Evolutionary conservation across 1,139 yeast genomes (phyloP).

Genomic region (Hemisphaericaspora xylofermentans): DNA sequence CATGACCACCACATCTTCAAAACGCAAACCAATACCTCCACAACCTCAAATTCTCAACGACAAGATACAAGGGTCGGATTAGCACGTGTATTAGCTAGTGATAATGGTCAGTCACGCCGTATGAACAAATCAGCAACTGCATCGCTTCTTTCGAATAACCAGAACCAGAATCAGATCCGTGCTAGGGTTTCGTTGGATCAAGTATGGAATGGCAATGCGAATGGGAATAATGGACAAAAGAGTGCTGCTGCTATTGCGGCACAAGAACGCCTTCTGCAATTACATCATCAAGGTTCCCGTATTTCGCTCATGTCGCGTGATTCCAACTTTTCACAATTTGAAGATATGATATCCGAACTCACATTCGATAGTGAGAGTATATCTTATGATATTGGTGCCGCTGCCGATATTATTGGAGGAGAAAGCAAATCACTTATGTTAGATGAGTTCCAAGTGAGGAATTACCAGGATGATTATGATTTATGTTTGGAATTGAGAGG

Average conservation of each 20-base stretch:
- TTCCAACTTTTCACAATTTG: slow-evolving; percentile 16
- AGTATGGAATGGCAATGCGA: neutral
- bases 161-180: neutral
- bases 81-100: slow-evolving; percentile 37
- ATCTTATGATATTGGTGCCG: slow-evolving; percentile 16
- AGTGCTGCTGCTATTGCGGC: neutral
- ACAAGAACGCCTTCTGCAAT: neutral
- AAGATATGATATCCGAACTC: slow-evolving; percentile 38
- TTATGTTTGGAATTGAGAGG: slow-evolving; percentile 64
- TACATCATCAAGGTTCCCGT: slow-evolving; percentile 4
- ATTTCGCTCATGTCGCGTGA: slow-evolving; percentile 15
- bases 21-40: slow-evolving; percentile 31
- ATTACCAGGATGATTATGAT: slow-evolving; percentile 54
- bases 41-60: slow-evolving; percentile 25
- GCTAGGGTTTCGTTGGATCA: neutral
- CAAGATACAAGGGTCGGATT: slow-evolving; percentile 34
- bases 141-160: slow-evolving; percentile 14
- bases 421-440: slow-evolving; percentile 17
- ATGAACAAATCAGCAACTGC: slow-evolving; percentile 11
- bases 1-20: slow-evolving; percentile 26
- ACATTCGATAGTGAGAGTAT: slow-evolving; percentile 37
- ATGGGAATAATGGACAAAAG: neutral
- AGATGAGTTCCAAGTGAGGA: slow-evolving; percentile 42
- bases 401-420: slow-evolving; percentile 11
- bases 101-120: neutral